phyloP scores from a whole-genome alignment of 306 rosid genomes.

The Pachyrhizus erosus region DNA sequence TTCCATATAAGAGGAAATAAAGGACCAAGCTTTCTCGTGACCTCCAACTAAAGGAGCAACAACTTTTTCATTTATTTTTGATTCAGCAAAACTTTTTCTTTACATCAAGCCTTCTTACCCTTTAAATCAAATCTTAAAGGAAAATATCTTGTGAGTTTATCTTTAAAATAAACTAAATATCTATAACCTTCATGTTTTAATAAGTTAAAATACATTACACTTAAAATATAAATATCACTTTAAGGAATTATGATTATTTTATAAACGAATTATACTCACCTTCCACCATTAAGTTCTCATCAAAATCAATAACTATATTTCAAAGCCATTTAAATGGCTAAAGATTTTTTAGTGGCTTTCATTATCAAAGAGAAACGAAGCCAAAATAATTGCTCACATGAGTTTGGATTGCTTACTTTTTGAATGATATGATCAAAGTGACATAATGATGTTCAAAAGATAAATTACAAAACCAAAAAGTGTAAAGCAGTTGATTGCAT shows the following conservation, averaged over 20 bases:
- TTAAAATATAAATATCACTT: neutral
- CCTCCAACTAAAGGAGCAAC: neutral
- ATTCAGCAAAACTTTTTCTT: neutral
- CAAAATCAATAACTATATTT: neutral
- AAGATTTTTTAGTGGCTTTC: constrained; percentile 39
- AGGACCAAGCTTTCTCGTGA: neutral
- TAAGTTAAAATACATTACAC: neutral
- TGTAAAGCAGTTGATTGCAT: neutral
- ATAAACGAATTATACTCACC: neutral
- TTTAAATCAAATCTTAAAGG: neutral
- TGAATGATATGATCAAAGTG: neutral
- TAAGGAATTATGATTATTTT: neutral
- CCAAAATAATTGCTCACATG: constrained; percentile 8
- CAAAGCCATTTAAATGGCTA: neutral
- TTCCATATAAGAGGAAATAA: neutral
- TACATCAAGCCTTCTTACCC: neutral
- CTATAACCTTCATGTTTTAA: neutral
- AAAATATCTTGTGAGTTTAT: neutral
- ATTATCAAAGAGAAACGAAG: constrained; percentile 12
- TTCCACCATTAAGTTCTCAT: constrained; percentile 3
- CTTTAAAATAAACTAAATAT: neutral
- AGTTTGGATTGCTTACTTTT: constrained; percentile 4
- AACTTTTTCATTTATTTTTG: no score
- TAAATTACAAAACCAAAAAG: neutral
- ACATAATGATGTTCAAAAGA: neutral